Evolutionary conservation across 1,139 yeast genomes (phyloP).

Genomic region (Yamadazyma dushanensis): DNA sequence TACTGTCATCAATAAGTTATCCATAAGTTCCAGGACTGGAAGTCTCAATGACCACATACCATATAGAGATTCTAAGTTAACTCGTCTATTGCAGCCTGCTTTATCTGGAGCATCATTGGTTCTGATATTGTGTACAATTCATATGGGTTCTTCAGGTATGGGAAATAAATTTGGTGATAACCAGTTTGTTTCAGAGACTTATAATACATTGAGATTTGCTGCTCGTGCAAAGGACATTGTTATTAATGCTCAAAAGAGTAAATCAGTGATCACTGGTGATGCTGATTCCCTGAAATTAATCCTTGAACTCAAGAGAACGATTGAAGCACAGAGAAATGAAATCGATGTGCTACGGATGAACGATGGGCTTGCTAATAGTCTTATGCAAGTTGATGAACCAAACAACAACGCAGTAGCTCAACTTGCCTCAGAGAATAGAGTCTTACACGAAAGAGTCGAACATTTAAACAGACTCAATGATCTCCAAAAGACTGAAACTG

Average conservation of each 20-base stretch:
- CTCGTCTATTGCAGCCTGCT: conserved; percentile 87
- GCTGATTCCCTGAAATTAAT: conserved; percentile 47
- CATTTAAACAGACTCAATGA: conserved; percentile 65
- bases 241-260: conserved; percentile 63
- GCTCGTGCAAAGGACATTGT: conserved; percentile 88
- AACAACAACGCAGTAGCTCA: conserved; percentile 31
- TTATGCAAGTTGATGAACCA: conserved; percentile 14
- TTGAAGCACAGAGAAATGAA: conserved; percentile 46
- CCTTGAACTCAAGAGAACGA: conserved; percentile 45
- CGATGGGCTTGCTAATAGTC: conserved; percentile 2
- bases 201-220: conserved; percentile 87
- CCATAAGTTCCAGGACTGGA: conserved; percentile 33
- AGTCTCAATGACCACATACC: conserved; percentile 65
- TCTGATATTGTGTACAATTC: conserved; percentile 85
- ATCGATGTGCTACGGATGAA: conserved; percentile 20
- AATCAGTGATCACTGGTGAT: conserved; percentile 27
- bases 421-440: conserved; percentile 59
- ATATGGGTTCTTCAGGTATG: conserved; percentile 44
- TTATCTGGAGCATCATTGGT: conserved; percentile 84
- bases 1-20: conserved; percentile 80
- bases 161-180: conserved; percentile 23
- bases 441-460: conserved; percentile 66
- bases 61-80: conserved; percentile 87
- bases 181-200: conserved; percentile 68
- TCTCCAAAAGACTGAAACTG: conserved; percentile 54